Base-by-base conservation (phyloP, 1,284 basidiomycete genomes). In the Singerocomus inundabilis region DNA sequence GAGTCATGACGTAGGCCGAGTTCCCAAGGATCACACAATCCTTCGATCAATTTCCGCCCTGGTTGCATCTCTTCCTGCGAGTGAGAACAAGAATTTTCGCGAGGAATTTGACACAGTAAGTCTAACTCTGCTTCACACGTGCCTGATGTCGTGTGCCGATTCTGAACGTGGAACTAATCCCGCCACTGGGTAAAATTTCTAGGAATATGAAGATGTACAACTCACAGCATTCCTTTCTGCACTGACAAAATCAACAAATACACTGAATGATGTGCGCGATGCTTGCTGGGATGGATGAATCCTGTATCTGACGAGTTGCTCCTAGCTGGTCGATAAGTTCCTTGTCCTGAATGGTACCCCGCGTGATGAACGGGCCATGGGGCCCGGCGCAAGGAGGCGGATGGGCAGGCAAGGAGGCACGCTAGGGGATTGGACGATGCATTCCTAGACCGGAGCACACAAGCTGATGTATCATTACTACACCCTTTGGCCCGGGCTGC, bases 171-270 rank as follows among this genome's bases (percentile, higher is more conserved):
- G 4, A 21, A 21, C 4, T 21, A 21, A 21, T 21, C 21, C 21
- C 38, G 24, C 41, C n/a, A 39, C 34, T 42, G 31, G 21, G 35
- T 32, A 34, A 51, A 55, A 26, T 42, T 25, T 48, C 34, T 53
- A 96, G 93, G 96, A 99, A 80, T 92, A 95, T 70, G 89, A 91
- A 65, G 95, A 99, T 66, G 93, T 95, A 9, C 91, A 98, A 56
- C 75, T 99, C 24, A 97, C 93, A 1, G 84, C 87, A 9, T 93
- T 94, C 68, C 77, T 99, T 15, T 87, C 93, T 0, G 82, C 85
- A 9, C 72, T 98, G 56, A 98, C 94, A 1, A 93, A 92, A 68
- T 89, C 90, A 33, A 79, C 96, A 7, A 88, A 88, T 57, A 80
- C 86, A 5, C 72, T 97, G 49, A 96, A 95, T 66, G 91, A 97